A percentile compares a stretch with the other conserved stretches of the same genome.
Conservation (phyloP, 352 stramenopile genomes). For the Globisporangium echinulatum region DNA sequence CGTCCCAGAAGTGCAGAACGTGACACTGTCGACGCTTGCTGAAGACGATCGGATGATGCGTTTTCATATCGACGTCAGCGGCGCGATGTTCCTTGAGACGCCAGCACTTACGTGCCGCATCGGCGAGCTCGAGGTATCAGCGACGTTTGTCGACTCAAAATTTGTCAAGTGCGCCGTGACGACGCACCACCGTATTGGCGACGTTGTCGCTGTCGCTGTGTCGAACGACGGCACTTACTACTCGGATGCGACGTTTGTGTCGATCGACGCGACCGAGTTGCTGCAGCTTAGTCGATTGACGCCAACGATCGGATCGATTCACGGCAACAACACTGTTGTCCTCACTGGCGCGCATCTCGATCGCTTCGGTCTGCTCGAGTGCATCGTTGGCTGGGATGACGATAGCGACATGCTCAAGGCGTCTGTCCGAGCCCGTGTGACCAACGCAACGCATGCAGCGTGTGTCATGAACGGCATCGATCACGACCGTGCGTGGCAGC, state of each 20-base stretch:
- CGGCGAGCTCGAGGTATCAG: slow-evolving; percentile 4
- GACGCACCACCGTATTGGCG: background rate
- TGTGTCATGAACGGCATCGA: slow-evolving; percentile 25
- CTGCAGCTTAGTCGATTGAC: slow-evolving; percentile 16
- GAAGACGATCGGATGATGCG: background rate
- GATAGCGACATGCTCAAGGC: slow-evolving; percentile 19
- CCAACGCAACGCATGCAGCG: slow-evolving; percentile 22
- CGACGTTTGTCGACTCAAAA: slow-evolving; percentile 5
- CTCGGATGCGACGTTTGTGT: slow-evolving; percentile 13
- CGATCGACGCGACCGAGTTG: background rate
- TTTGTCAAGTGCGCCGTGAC: slow-evolving; percentile 12
- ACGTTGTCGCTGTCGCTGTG: slow-evolving; percentile 20
- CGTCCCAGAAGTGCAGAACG: slow-evolving; percentile 17
- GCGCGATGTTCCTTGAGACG: background rate
- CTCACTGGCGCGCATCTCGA: slow-evolving; percentile 17
- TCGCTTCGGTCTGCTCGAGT: slow-evolving; percentile 16
- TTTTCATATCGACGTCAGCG: background rate
- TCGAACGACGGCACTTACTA: slow-evolving; percentile 29
- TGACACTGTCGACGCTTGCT: background rate
- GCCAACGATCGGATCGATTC: slow-evolving; percentile 19
- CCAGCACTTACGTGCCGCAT: slow-evolving; percentile 3
- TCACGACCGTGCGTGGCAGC: slow-evolving; percentile 12
- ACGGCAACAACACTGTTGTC: slow-evolving; percentile 13
- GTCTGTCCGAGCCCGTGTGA: slow-evolving; percentile 4
- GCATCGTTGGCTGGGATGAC: slow-evolving; percentile 30